A percentile compares a stretch with the other conserved stretches of the same genome.
phyloP scores from a whole-genome alignment of 2,329 filamentous ascomycete genomes.

The Trichoderma semiorbis region DNA sequence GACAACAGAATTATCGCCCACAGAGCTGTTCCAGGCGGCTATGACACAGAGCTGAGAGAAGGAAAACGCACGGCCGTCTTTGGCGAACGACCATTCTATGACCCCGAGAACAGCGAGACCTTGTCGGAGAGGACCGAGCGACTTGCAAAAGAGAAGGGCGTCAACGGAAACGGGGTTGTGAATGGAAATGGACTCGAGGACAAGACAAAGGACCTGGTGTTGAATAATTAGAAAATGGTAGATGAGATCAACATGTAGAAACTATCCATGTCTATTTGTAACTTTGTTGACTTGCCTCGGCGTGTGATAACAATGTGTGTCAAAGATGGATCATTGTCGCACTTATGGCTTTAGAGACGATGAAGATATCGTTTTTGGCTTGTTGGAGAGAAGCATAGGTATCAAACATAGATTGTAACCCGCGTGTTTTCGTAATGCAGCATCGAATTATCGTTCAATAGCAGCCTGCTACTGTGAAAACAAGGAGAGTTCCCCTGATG shows the following conservation, averaged over 20 bases:
- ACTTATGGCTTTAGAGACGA: not conserved
- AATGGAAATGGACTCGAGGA: not conserved
- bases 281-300: not conserved
- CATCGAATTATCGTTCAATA: not conserved
- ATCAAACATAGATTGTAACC: not conserved
- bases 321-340: not conserved
- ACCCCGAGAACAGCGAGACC: constrained; percentile 14
- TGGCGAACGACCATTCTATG: constrained; percentile 18
- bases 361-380: not conserved
- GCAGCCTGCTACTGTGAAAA: not conserved
- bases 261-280: not conserved
- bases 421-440: not conserved
- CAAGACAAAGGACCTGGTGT: constrained; percentile 5
- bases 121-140: constrained; percentile 12
- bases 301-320: not conserved
- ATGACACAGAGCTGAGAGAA: constrained; percentile 15
- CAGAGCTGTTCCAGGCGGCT: constrained; percentile 16
- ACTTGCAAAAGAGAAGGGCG: not conserved
- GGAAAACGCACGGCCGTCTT: constrained; percentile 14
- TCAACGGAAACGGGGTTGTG: not conserved
- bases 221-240: not conserved
- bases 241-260: not conserved
- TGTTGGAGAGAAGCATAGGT: not conserved
- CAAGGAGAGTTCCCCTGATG: accelerated
- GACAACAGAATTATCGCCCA: constrained; percentile 18